Conservation (phyloP, 305 asterid genomes). For the Ruellia speciosa region DNA sequence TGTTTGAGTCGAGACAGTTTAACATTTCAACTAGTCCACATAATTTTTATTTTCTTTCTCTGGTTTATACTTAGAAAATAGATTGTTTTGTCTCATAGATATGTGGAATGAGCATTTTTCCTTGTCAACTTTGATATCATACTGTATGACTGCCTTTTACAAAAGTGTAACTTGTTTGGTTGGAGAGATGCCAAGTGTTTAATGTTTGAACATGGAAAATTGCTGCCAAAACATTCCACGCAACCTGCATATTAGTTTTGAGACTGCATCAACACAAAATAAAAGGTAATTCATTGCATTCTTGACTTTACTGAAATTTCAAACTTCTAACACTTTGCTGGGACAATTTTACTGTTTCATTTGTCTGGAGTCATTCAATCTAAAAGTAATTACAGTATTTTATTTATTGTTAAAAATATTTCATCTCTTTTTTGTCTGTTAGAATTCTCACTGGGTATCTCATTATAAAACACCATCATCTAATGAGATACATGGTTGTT, state of each 20-base stretch:
- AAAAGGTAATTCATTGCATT: background rate
- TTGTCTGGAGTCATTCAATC: background rate
- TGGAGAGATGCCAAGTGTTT: background rate
- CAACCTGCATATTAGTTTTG: too few species aligned
- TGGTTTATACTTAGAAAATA: background rate
- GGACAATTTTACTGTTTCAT: background rate
- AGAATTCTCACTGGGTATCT: background rate
- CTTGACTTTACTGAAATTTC: background rate
- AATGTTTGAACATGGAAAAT: background rate
- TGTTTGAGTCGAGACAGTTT: too few species aligned
- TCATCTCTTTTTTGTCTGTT: background rate
- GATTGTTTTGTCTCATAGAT: background rate
- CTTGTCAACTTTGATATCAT: too few species aligned
- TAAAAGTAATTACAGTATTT: background rate
- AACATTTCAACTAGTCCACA: background rate
- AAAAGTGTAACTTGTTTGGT: background rate
- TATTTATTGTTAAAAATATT: background rate
- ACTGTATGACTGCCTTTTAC: background rate
- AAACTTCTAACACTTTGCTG: background rate
- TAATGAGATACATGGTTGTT: slow-evolving; percentile 26
- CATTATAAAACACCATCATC: slow-evolving; percentile 5
- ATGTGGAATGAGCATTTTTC: background rate
- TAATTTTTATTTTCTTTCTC: background rate
- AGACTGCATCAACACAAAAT: too few species aligned
- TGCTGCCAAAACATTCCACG: background rate